phyloP scores from a whole-genome alignment of 1,284 basidiomycete species.

The Cutaneotrichosporon curvatum region DNA sequence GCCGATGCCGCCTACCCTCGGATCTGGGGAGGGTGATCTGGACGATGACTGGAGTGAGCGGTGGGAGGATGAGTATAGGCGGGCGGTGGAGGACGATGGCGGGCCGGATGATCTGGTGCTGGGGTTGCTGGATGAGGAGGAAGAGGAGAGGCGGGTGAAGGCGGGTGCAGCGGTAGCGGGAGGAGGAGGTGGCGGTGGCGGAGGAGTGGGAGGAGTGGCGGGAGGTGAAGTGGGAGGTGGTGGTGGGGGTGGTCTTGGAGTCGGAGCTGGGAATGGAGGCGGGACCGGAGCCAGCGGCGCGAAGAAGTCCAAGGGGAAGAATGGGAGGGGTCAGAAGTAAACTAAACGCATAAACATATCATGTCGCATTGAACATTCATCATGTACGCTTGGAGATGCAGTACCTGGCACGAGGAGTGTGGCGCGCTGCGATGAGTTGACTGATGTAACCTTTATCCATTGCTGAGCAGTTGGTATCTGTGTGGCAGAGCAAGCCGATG shows the following conservation, averaged over 20 bases:
- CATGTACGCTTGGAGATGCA: neutral
- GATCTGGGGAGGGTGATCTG: slow-evolving; percentile 11
- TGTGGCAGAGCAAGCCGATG: too few species aligned
- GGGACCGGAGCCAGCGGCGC: too few species aligned
- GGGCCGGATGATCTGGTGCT: slow-evolving; percentile 43
- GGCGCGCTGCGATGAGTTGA: too few species aligned
- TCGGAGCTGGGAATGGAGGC: too few species aligned
- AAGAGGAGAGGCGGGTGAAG: slow-evolving; percentile 38
- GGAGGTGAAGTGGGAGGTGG: too few species aligned
- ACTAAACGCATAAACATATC: neutral
- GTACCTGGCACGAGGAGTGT: too few species aligned
- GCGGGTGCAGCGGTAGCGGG: slow-evolving; percentile 8
- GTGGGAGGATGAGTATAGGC: slow-evolving; percentile 44
- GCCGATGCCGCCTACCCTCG: slow-evolving; percentile 24
- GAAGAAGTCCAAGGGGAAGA: neutral
- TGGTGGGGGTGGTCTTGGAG: too few species aligned
- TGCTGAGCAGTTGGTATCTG: too few species aligned
- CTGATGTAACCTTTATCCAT: too few species aligned
- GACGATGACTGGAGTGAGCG: slow-evolving; percentile 30
- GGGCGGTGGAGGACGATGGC: slow-evolving; percentile 42
- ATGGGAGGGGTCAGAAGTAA: neutral
- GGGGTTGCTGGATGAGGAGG: slow-evolving; percentile 44
- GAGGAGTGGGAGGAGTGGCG: neutral
- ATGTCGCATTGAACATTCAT: neutral
- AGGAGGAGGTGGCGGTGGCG: slow-evolving; percentile 7